Evolutionary conservation across 495 filamentous ascomycete species (phyloP).

Genomic region (Podospora australis): DNA sequence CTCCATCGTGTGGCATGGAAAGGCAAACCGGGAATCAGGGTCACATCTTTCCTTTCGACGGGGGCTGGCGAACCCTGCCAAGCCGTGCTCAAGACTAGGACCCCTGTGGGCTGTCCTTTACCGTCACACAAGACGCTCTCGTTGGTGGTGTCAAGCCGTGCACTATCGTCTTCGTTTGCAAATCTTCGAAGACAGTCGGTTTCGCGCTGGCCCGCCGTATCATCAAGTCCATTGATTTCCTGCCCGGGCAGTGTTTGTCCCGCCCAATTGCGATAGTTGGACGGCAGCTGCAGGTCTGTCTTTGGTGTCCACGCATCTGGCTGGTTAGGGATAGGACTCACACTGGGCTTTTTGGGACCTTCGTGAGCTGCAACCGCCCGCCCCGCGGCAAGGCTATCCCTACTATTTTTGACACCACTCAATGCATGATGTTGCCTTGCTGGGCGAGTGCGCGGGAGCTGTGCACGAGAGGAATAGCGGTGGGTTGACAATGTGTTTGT

Average conservation of each 20-base stretch:
- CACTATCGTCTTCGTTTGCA: too few relatives aligned
- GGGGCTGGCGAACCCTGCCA: constrained; percentile 26
- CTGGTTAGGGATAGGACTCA: too few relatives aligned
- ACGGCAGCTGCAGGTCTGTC: too few relatives aligned
- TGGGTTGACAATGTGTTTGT: too few relatives aligned
- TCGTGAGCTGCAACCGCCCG: constrained; percentile 2
- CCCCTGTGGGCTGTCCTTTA: constrained; percentile 8
- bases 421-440: background rate
- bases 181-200: too few relatives aligned
- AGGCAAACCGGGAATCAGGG: constrained; percentile 34
- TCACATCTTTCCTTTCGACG: constrained; percentile 29
- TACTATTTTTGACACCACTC: background rate
- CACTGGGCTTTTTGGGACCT: background rate
- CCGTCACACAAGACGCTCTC: too few relatives aligned
- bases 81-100: constrained; percentile 15
- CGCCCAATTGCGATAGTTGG: too few relatives aligned
- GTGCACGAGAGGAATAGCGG: background rate
- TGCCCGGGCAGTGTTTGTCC: too few relatives aligned
- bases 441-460: background rate
- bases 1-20: constrained; percentile 17
- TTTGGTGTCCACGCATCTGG: too few relatives aligned
- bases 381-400: background rate
- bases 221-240: too few relatives aligned
- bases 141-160: too few relatives aligned
- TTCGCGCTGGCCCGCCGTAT: too few relatives aligned